Evolutionary conservation across 2,329 filamentous ascomycete genomes (phyloP).

Genomic region (Talaromyces sp.): DNA sequence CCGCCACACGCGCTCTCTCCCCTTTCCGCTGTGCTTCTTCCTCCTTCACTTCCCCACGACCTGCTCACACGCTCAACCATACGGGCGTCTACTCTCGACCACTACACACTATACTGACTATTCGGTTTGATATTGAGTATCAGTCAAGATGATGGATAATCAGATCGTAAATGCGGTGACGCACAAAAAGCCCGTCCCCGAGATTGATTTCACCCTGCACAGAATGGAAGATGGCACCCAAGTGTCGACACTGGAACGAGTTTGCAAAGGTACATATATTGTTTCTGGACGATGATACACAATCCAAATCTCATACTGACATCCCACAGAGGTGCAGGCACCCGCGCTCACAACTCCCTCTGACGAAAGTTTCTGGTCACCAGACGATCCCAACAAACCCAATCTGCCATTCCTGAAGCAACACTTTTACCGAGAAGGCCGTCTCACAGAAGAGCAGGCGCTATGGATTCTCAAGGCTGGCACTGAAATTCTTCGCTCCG

Average conservation of each 20-base stretch:
- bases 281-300: background rate
- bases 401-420: conserved; percentile 94
- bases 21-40: background rate
- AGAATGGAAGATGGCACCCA: conserved; percentile 96
- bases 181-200: conserved; percentile 91
- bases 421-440: conserved; percentile 96
- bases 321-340: conserved; percentile 80
- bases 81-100: background rate
- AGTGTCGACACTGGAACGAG: conserved; percentile 91
- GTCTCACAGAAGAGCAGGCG: conserved; percentile 94
- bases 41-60: background rate
- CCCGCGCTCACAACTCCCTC: conserved; percentile 89
- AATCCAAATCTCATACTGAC: conserved; percentile 13
- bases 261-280: conserved; percentile 83
- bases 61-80: background rate
- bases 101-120: background rate
- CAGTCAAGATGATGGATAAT: conserved; percentile 19
- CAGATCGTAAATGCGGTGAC: conserved; percentile 79
- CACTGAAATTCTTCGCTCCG: conserved; percentile 78
- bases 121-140: background rate
- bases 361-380: conserved; percentile 90
- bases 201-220: conserved; percentile 98
- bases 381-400: conserved; percentile 80
- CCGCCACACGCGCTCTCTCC: conserved; percentile 8
- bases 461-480: conserved; percentile 90